Base-by-base conservation (phyloP, 257 asterid genomes). In the Solanum arcanum region DNA sequence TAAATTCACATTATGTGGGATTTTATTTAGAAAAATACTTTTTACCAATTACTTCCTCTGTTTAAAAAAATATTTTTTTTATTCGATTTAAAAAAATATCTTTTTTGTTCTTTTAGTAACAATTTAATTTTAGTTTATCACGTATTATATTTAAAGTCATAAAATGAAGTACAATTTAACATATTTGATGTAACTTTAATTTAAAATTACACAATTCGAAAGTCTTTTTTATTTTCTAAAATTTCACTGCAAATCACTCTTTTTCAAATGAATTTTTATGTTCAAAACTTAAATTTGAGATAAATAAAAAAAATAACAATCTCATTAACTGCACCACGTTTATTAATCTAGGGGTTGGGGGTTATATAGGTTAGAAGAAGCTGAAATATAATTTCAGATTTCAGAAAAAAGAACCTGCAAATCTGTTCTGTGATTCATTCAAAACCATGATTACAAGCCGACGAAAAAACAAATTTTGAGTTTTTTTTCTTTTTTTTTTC, bases 361-460 rank as follows among this genome's bases (percentile, higher is more conserved):
- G 69, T 62, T 62, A 62, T 62, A 62, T 42, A n/a, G 62, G 2
- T 27, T 27, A 25, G 42, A 80, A 80, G 42, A 47, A 46, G 42
- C 64, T 80, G 68, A 47, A 80, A 80, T 80, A 27, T 80, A 47
- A 29, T 49, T 80, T 47, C 66, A 47, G 42, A 27, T 80, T 80
- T 80, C 64, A 47, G 64, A 47, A 75, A 39, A 21, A 85, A 74
- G 33, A 90, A 49, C 72, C 87, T 88, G 89, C 88, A 92, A 86
- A 87, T 85, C 60, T 31, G 86, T n/a, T 42, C 47, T 88, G 87
- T 73, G 88, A 86, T 76, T 83, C 89, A 69, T 83, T 39, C 77
- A 14, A 62, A 72, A 13, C 73, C 88, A 87, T 94, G 87, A 88
- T 91, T 87, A 83, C 90, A 84, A 60, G 72, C 85, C 89, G 86